Conservation (phyloP, 257 asterid species). For the Linderniella brevidens region DNA sequence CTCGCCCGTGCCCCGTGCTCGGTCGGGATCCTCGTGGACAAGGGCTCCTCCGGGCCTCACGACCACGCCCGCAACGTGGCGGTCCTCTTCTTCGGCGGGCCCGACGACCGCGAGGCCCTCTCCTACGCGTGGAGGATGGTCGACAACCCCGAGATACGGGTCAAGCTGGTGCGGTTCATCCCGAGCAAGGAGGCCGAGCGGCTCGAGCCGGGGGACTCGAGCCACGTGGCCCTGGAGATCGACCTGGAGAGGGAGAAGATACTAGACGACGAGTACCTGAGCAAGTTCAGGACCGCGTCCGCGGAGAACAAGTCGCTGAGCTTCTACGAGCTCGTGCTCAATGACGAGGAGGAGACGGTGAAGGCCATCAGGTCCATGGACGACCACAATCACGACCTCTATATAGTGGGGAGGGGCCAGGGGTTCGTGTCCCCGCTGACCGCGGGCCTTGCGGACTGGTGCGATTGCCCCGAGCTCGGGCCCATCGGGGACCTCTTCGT, state of each 20-base stretch:
- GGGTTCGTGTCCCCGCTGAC: slow-evolving; percentile 1
- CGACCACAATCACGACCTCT: not conserved
- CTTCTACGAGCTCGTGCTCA: slow-evolving; percentile 3
- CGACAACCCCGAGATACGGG: not conserved
- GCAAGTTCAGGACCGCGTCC: not conserved
- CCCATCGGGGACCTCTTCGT: slow-evolving; percentile 5
- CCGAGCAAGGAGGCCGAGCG: slow-evolving; percentile 1
- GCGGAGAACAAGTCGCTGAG: not conserved
- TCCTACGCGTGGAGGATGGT: slow-evolving; percentile 3
- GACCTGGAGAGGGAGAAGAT: not conserved
- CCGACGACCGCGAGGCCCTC: slow-evolving; percentile 9
- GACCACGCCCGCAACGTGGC: not conserved
- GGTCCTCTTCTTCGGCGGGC: slow-evolving; percentile 6
- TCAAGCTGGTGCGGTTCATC: not conserved
- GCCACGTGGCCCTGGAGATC: slow-evolving; percentile 1
- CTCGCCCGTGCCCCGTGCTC: slow-evolving; percentile 4
- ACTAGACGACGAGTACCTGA: slow-evolving; percentile 4
- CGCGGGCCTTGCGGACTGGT: slow-evolving; percentile 7
- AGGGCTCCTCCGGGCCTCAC: not conserved
- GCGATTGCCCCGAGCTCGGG: slow-evolving; percentile 9
- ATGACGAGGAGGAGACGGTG: slow-evolving; percentile 7
- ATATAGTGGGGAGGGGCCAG: slow-evolving; percentile 1
- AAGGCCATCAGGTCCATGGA: slow-evolving; percentile 5
- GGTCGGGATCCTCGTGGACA: slow-evolving; percentile 2
- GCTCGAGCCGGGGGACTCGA: not conserved